phyloP scores from a whole-genome alignment of 306 rosid species.

The Prunus davidiana region DNA sequence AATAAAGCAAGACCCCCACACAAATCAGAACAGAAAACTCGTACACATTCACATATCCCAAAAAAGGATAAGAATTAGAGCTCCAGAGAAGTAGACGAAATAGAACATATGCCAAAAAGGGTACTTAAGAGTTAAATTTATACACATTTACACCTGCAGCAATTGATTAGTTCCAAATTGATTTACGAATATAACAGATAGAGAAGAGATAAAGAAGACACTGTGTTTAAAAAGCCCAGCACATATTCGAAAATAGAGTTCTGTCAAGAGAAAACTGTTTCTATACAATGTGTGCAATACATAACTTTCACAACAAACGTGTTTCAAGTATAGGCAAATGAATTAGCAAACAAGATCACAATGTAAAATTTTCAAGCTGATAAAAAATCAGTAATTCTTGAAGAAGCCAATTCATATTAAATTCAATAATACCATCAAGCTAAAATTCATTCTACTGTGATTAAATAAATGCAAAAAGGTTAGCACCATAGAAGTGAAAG shows the following conservation, averaged over 20 bases:
- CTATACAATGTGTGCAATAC: constrained; percentile 7
- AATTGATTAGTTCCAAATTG: neutral
- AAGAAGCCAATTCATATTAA: too few relatives aligned
- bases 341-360: neutral
- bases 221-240: constrained; percentile 36
- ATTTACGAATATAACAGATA: neutral
- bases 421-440: neutral
- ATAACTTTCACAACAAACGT: neutral
- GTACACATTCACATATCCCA: constrained; percentile 90
- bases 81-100: neutral
- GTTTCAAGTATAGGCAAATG: neutral
- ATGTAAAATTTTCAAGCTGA: neutral
- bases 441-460: neutral
- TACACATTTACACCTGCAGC: neutral
- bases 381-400: neutral
- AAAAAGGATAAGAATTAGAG: constrained; percentile 5
- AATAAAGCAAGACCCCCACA: neutral
- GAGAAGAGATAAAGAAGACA: constrained; percentile 21
- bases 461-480: neutral
- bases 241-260: constrained; percentile 20
- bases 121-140: neutral
- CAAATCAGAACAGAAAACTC: neutral
- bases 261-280: constrained; percentile 48
- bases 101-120: too few relatives aligned
- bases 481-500: neutral